These are phyloP conservation scores for Colletotrichum orbiculare DNA, from an alignment of 2,329 filamentous ascomycete species.

Conservation along the genomic window DNA sequence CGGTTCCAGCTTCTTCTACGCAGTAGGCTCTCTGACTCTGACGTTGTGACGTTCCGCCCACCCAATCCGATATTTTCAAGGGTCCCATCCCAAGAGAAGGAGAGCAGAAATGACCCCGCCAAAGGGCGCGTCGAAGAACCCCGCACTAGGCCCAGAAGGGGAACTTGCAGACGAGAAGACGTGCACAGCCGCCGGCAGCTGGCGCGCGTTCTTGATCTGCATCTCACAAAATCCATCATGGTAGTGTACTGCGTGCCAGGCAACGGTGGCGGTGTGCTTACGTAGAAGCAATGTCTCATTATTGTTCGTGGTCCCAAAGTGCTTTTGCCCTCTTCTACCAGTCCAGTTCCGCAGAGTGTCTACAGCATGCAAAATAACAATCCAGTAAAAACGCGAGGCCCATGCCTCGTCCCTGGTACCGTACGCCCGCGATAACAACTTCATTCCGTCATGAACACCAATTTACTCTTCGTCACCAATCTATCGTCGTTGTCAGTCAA, in stretches of 20 bases:
- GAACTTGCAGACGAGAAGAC: background rate
- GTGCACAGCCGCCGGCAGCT: conserved; percentile 20
- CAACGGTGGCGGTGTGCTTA: background rate
- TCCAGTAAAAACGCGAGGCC: conserved; percentile 31
- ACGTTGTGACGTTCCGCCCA: conserved; percentile 20
- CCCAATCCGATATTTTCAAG: conserved; percentile 26
- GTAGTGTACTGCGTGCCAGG: background rate
- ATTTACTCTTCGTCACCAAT: conserved; percentile 54
- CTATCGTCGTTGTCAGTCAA: conserved; percentile 37
- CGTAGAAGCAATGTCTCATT: conserved; percentile 33
- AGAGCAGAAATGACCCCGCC: conserved; percentile 24
- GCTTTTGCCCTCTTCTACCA: conserved; percentile 32
- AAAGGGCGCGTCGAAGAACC: conserved; percentile 31
- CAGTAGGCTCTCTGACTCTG: conserved; percentile 23
- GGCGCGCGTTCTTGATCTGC: background rate
- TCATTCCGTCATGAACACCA: conserved; percentile 23
- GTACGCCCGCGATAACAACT: conserved; percentile 33
- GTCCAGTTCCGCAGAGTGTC: conserved; percentile 20
- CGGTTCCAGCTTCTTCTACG: conserved; percentile 34
- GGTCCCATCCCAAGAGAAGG: conserved; percentile 14
- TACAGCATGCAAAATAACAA: conserved; percentile 35
- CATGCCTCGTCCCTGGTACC: conserved; percentile 29
- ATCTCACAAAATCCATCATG: background rate
- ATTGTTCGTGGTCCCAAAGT: conserved; percentile 34
- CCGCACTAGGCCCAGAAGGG: conserved; percentile 31